Evolutionary conservation across 1,284 basidiomycete species (phyloP), one percentile per base, ranked within the genome.

Genomic region (Limonomyces culmigenus): DNA sequence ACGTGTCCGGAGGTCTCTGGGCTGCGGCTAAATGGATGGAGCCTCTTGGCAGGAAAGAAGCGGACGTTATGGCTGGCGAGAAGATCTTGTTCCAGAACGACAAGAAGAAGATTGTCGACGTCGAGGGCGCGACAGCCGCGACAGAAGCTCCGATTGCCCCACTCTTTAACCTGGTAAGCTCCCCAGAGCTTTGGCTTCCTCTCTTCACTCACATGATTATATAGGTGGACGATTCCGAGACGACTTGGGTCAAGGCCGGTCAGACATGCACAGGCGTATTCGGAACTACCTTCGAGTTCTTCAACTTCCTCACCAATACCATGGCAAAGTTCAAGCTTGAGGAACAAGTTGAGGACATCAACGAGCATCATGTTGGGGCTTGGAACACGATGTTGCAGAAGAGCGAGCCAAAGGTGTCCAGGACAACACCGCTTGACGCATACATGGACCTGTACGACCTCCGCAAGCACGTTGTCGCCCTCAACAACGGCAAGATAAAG

Each of bases 351-450:
- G 84, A 89, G 48, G 84, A 89, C 36, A 84, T 88, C 48, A 91
- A 91, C 50, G 86, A 89, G 50, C 72, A 74, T 45, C 88, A 92
- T 50, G 78, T 89, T 31, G 65, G 72, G 41, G 75, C 72, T 4
- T 93, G 88, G 88, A 79, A 74, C 2, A 67, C 81, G 45, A 88
- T 93, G 81, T 63, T 88, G 41, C 60, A 62, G 14, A 67, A 60
- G 34, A 80, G 84, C 13, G 63, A 72, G 34, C 85, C 85, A 29
- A 81, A 81, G 0, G 69, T 88, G 39, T 59, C 66, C 3, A n/a
- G n/a, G n/a, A 78, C 79, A 39, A 78, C 79, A 0, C 81, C 80
- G 0, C 63, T 91, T 43, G 74, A 69, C 13, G 83, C 86, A 0
- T 92, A 86, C 54, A 75, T 88, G 65, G 80, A 86, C 50, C 70